Evolutionary conservation across 352 stramenopile genomes (phyloP), one percentile per base, ranked within the genome.

Genomic region (Lagenidium sp.): DNA sequence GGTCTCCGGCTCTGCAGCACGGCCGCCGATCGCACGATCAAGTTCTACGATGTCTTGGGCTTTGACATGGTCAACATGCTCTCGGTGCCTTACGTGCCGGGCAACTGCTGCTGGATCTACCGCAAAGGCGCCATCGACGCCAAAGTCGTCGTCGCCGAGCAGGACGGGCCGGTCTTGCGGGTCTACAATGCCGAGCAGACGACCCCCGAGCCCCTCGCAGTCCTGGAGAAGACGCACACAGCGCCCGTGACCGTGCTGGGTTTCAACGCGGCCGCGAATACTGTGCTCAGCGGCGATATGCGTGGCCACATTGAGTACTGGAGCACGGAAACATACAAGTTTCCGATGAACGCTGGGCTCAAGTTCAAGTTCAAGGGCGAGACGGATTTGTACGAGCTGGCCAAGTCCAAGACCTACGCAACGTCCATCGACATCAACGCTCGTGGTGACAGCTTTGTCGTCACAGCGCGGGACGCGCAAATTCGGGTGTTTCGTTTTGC

Each of bases 31-130:
- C 75, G 87, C 28, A 85, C 82, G 15, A 82, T 99, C 41, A 99
- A 99, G 77, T 95, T 99, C 44, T 99, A 98, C 70, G 96, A 99
- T 60, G 91, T 99, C 19, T 55, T 89, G 11, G 85, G 81, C 11
- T 99, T 99, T 68, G 97, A 99, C 73, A 97, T 99, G 60, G 94
- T 94, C 29, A 93, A 96, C 43, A 99, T 99, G 90, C 68, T 99
- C 13, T 69, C 64, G 15, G 59, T 96, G 12, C 55, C 60, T 8
- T 95, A 59, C 55, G 55, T 57, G 2, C 90, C 90, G 6, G 67
- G 60, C 26, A 63, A 76, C 15, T 91, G 69, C 60, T 83, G 68
- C 50, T 96, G 67, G 85, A 73, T 81, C 55, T 85, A 60, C 32
- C 35, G 45, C 23, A 86, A 71, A 49, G 68, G 62, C 19, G 63